Base-by-base conservation (phyloP, 73 alveolate species). In the Symbiodinium pilosum region DNA sequence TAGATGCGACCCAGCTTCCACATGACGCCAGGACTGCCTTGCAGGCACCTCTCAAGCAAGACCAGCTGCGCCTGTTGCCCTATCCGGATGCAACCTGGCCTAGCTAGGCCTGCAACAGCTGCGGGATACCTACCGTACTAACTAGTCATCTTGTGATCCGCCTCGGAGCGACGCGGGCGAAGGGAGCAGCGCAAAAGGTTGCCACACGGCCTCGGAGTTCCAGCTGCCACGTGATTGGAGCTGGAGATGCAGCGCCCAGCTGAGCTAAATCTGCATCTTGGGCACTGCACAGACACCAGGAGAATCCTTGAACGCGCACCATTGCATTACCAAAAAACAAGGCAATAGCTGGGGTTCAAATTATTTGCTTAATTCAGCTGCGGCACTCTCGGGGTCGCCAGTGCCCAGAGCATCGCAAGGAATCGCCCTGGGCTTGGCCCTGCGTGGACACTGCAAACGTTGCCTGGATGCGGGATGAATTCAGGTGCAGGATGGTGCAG, bases 401-500 rank as follows among this genome's bases (percentile, higher is more conserved):
- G 38, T 87, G 36, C 84, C 98, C 98, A 2, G 89, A 77, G 84
- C 52, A 92, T 77, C 98, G 38, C 98, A 77, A n/a, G 44, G 92
- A 75, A 84, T 92, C 98, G 34, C 98, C 98, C 43, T 75, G 98
- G 9, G 98, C 98, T 43, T 92, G 98, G 84, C 98, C 98, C 89
- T 73, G 92, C 26, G 98, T 92, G 47, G 92, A 47, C 75, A 64
- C 54, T 41, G 98, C 98, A 44, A 92, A 92, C 34, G 47, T 42
- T 21, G 96, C 96, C 96, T 89, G 77, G 59, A 64, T 16, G 6
- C 36, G 40, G 16, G 71, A n/a, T n/a, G n/a, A n/a, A n/a, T 52
- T 52, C 30, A 52, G 71, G 71, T 52, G 71, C 21, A n/a, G n/a
- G n/a, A n/a, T n/a, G n/a, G n/a, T n/a, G n/a, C n/a, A n/a, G n/a